Conservation (phyloP, 371 early-diverging fungal species). For the Mortierella sp. region DNA sequence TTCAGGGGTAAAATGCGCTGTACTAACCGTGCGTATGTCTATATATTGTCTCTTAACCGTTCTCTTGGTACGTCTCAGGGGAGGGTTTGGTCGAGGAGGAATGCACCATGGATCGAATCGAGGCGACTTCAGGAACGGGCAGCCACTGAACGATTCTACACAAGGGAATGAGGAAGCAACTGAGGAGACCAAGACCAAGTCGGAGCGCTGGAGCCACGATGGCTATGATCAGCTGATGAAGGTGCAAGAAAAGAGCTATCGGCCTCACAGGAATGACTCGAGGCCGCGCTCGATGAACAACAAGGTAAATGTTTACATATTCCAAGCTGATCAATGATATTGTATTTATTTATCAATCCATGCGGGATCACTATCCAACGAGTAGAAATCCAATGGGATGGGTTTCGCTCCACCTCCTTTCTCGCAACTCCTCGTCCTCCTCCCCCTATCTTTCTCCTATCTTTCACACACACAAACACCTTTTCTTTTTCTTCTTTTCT, state of each 20-base stretch:
- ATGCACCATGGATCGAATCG: slow-evolving; percentile 31
- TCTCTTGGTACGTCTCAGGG: slow-evolving; percentile 11
- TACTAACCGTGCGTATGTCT: too few relatives aligned
- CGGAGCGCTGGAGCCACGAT: slow-evolving; percentile 53
- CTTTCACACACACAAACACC: too few relatives aligned
- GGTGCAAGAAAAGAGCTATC: slow-evolving; percentile 43
- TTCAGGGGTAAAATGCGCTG: too few relatives aligned
- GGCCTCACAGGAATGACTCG: slow-evolving; percentile 35
- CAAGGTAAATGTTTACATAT: slow-evolving; percentile 22
- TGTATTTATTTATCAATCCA: too few relatives aligned
- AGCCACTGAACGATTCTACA: not conserved
- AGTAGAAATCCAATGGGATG: not conserved
- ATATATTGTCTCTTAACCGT: not conserved
- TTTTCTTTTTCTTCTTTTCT: too few relatives aligned
- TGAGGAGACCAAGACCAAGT: slow-evolving; percentile 22
- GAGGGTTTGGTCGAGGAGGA: slow-evolving; percentile 40
- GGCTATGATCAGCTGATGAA: slow-evolving; percentile 52
- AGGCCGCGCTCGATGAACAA: slow-evolving; percentile 41
- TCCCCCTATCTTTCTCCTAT: too few relatives aligned
- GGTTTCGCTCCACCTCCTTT: too few relatives aligned
- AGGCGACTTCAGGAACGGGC: slow-evolving; percentile 29
- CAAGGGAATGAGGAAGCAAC: slow-evolving; percentile 12
- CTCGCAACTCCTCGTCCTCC: too few relatives aligned
- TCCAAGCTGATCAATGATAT: too few relatives aligned
- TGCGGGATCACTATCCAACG: too few relatives aligned